Evolutionary conservation across 1,139 yeast species (phyloP).

Genomic region (Yamadazyma spencermartinsiae): DNA sequence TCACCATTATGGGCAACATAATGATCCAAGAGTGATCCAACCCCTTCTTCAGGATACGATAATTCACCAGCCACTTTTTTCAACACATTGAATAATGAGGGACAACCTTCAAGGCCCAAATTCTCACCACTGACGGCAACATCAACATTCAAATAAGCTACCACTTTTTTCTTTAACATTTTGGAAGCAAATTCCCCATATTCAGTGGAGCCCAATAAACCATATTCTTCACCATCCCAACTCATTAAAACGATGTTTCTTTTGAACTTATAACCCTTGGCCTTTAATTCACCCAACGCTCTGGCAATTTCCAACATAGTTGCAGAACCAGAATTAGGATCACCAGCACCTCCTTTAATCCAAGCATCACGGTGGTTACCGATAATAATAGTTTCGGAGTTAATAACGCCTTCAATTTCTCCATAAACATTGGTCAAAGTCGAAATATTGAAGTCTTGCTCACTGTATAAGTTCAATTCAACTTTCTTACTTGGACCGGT

Average conservation of each 20-base stretch:
- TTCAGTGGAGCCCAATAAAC: slow-evolving; percentile 49
- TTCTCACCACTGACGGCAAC: slow-evolving; percentile 38
- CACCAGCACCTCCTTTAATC: slow-evolving; percentile 58
- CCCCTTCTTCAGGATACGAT: slow-evolving; percentile 48
- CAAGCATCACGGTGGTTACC: slow-evolving; percentile 54
- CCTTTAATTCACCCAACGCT: slow-evolving; percentile 47
- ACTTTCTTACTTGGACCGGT: slow-evolving; percentile 52
- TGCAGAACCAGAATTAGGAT: slow-evolving; percentile 49
- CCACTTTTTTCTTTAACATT: slow-evolving; percentile 36
- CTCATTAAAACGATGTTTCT: slow-evolving; percentile 42
- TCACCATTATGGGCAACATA: slow-evolving; percentile 40
- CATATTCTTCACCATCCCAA: slow-evolving; percentile 52
- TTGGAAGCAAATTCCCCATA: slow-evolving; percentile 44
- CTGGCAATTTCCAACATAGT: slow-evolving; percentile 45
- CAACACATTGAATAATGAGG: slow-evolving; percentile 35
- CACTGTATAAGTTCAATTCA: slow-evolving; percentile 43
- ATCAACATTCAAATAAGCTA: slow-evolving; percentile 47
- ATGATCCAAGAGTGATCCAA: slow-evolving; percentile 57
- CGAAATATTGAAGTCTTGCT: slow-evolving; percentile 44
- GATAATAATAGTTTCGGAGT: slow-evolving; percentile 42
- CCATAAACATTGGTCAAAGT: slow-evolving; percentile 49
- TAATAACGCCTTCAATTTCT: slow-evolving; percentile 41
- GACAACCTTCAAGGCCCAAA: slow-evolving; percentile 39
- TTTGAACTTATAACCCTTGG: slow-evolving; percentile 41
- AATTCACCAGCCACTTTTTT: slow-evolving; percentile 34